phyloP scores from a whole-genome alignment of 2,329 filamentous ascomycete genomes.

The Colletotrichum sp. region DNA sequence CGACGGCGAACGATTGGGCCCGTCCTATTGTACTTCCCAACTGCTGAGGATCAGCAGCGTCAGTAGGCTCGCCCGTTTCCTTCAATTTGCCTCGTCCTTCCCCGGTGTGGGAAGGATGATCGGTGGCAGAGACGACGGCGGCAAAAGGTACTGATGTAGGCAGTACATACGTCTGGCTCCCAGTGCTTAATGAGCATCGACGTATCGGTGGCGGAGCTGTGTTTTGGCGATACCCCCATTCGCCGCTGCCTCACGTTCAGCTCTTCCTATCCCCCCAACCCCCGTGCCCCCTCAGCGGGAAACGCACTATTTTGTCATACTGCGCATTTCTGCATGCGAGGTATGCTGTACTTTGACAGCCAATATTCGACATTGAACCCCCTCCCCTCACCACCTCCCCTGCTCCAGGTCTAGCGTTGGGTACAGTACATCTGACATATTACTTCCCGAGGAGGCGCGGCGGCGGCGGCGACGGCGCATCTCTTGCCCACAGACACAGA shows the following conservation, averaged over 20 bases:
- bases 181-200: background rate
- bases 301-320: constrained; percentile 14
- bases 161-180: background rate
- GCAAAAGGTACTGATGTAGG: background rate
- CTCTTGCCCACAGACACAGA: constrained; percentile 11
- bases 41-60: background rate
- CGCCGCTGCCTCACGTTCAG: background rate
- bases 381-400: background rate
- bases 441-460: constrained; percentile 14
- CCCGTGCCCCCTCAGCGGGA: background rate
- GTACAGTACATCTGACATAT: constrained; percentile 15
- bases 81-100: background rate
- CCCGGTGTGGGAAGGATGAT: background rate
- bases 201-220: background rate
- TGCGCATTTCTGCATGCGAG: constrained; percentile 8
- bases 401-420: background rate
- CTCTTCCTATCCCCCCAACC: background rate
- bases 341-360: background rate
- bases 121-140: background rate
- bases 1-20: constrained; percentile 22
- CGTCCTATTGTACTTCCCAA: background rate
- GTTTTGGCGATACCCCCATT: background rate
- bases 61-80: background rate
- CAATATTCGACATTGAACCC: background rate
- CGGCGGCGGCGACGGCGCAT: constrained; percentile 7